phyloP scores from a whole-genome alignment of 768 basidiomycete species.

The Coprinopsis strossmayeri region DNA sequence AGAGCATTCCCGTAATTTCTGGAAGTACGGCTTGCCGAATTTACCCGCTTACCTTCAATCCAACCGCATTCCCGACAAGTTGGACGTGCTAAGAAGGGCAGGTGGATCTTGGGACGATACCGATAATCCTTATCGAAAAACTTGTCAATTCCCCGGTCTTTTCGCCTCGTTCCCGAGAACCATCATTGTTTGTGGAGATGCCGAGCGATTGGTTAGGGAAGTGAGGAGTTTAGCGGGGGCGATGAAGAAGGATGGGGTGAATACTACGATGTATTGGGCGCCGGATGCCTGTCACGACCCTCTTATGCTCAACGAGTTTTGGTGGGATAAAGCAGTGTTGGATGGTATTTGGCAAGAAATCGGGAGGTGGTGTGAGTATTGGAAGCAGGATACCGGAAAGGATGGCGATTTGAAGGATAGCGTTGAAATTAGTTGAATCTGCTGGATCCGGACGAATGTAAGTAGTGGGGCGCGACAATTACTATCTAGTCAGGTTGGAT shows the following conservation, averaged over 20 bases:
- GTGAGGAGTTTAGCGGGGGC: slow-evolving; percentile 33
- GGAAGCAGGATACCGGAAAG: slow-evolving; percentile 7
- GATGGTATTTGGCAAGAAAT: slow-evolving; percentile 31
- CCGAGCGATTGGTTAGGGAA: slow-evolving; percentile 45
- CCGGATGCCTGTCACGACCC: slow-evolving; percentile 39
- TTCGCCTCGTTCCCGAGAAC: slow-evolving; percentile 41
- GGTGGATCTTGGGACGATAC: slow-evolving; percentile 5
- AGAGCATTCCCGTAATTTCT: slow-evolving; percentile 18
- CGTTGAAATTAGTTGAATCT: too few relatives aligned
- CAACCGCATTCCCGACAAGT: slow-evolving; percentile 12
- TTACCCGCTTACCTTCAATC: slow-evolving; percentile 14
- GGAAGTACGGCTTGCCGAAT: slow-evolving; percentile 14
- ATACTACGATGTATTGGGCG: slow-evolving; percentile 26
- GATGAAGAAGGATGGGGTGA: slow-evolving; percentile 32
- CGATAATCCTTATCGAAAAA: slow-evolving; percentile 18
- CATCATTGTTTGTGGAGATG: slow-evolving; percentile 42
- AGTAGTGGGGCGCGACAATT: too few relatives aligned
- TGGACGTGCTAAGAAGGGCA: slow-evolving; percentile 12
- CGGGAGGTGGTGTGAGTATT: slow-evolving; percentile 24
- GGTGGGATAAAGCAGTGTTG: slow-evolving; percentile 37
- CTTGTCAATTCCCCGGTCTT: slow-evolving; percentile 27
- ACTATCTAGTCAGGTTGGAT: too few relatives aligned
- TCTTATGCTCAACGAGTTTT: slow-evolving; percentile 33
- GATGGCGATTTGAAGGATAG: too few relatives aligned
- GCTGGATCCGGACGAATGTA: too few relatives aligned